Conservation (phyloP, 2,329 filamentous ascomycete genomes). For the Cytospora leucostoma region DNA sequence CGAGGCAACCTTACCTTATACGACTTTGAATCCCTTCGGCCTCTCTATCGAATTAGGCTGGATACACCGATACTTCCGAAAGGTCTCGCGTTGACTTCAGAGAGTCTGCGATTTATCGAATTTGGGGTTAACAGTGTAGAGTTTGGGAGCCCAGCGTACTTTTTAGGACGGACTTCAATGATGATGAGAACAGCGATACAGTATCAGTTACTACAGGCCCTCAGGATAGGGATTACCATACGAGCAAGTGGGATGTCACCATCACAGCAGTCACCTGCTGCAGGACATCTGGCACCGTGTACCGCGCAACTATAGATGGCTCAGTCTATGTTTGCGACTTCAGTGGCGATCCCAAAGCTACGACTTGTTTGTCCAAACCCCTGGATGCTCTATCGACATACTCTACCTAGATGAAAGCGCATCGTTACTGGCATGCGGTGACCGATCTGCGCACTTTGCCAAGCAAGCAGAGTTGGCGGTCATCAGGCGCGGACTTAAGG, state of each 20-base stretch:
- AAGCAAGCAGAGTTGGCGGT: slow-evolving; percentile 28
- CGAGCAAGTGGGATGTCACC: background rate
- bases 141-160: slow-evolving; percentile 34
- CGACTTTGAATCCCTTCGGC: slow-evolving; percentile 32
- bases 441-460: slow-evolving; percentile 22
- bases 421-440: slow-evolving; percentile 24
- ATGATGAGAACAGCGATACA: slow-evolving; percentile 29
- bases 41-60: slow-evolving; percentile 28
- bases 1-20: slow-evolving; percentile 34
- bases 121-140: slow-evolving; percentile 30
- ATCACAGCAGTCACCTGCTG: slow-evolving; percentile 30
- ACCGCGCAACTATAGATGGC: slow-evolving; percentile 31
- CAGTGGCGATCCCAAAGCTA: slow-evolving; percentile 18
- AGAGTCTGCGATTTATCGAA: slow-evolving; percentile 31
- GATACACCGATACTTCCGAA: slow-evolving; percentile 16
- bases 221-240: slow-evolving; percentile 23
- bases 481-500: slow-evolving; percentile 30
- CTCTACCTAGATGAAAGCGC: slow-evolving; percentile 30
- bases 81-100: slow-evolving; percentile 29
- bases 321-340: slow-evolving; percentile 30
- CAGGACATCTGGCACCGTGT: slow-evolving; percentile 10
- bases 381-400: slow-evolving; percentile 9
- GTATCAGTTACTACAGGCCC: slow-evolving; percentile 18
- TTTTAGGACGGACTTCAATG: slow-evolving; percentile 24
- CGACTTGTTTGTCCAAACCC: slow-evolving; percentile 27